A percentile compares a stretch with the other conserved stretches of the same genome.
These are phyloP conservation scores for Cordyceps cicadae DNA, from an alignment of 2,329 filamentous ascomycete genomes.

Conservation along the genomic window DNA sequence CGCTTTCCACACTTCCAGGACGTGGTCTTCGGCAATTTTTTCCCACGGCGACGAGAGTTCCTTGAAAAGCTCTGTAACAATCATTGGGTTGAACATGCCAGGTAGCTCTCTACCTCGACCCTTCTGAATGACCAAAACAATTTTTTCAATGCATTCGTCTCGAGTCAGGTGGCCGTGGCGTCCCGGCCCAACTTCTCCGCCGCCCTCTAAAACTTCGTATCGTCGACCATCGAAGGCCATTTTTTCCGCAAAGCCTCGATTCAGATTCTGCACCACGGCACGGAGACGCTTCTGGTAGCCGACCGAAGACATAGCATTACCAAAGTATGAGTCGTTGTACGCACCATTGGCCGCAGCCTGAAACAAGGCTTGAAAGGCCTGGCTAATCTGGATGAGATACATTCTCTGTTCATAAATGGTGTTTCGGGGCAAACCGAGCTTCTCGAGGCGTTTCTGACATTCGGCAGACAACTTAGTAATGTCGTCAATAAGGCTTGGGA, in stretches of 20 bases:
- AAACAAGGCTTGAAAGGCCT: conserved; percentile 35
- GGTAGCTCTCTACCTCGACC: too few species aligned
- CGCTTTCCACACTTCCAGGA: too few species aligned
- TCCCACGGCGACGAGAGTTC: too few species aligned
- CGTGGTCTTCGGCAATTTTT: too few species aligned
- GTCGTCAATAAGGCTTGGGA: conserved; percentile 22
- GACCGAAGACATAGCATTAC: conserved; percentile 22
- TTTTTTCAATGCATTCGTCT: too few species aligned
- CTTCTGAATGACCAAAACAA: too few species aligned
- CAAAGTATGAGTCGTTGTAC: conserved; percentile 40
- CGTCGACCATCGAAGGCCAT: conserved; percentile 36
- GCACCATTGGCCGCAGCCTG: conserved; percentile 40
- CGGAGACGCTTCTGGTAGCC: conserved; percentile 40
- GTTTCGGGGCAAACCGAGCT: conserved; percentile 40
- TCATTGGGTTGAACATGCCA: too few species aligned
- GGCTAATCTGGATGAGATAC: conserved; percentile 3
- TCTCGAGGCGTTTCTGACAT: conserved; percentile 30
- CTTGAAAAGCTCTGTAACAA: too few species aligned
- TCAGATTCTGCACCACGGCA: conserved; percentile 44
- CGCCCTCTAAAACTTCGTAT: conserved; percentile 12
- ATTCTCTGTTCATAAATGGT: conserved; percentile 20
- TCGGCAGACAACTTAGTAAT: conserved; percentile 28
- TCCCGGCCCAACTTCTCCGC: too few species aligned
- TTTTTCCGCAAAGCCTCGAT: conserved; percentile 35
- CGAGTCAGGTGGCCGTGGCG: too few species aligned